These are phyloP conservation scores for Pisolithus tinctorius DNA, from an alignment of 768 basidiomycete species.

Conservation along the genomic window DNA sequence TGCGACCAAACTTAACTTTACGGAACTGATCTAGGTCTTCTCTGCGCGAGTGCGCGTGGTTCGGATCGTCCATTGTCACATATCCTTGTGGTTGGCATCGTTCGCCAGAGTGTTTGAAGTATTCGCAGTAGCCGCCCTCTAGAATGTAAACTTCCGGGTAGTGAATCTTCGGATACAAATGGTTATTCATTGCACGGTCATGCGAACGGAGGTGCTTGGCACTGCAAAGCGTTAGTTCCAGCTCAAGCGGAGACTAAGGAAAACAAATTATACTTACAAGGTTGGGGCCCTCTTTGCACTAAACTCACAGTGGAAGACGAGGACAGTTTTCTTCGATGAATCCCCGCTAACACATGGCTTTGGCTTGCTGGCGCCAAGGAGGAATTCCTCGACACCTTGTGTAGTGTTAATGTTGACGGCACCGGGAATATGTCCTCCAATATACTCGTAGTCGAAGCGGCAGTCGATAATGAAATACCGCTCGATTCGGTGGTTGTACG, in stretches of 20 bases:
- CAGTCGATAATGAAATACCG: constrained; percentile 87
- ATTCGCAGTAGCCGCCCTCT: constrained; percentile 91
- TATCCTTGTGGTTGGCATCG: constrained; percentile 82
- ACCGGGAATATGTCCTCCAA: constrained; percentile 87
- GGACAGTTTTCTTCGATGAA: constrained; percentile 62
- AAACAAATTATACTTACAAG: constrained; percentile 55
- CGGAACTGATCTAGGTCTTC: constrained; percentile 92
- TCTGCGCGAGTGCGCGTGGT: constrained; percentile 68
- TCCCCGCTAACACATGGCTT: constrained; percentile 73
- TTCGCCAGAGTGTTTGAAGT: constrained; percentile 59
- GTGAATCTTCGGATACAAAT: constrained; percentile 84
- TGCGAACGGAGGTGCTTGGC: constrained; percentile 90
- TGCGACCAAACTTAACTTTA: constrained; percentile 78
- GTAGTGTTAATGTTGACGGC: constrained; percentile 90
- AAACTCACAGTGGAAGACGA: constrained; percentile 98
- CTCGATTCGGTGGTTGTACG: constrained; percentile 55
- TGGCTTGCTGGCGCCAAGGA: constrained; percentile 62
- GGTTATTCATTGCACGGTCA: constrained; percentile 85
- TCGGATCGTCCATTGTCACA: constrained; percentile 92
- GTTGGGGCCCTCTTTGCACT: constrained; percentile 93
- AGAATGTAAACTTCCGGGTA: constrained; percentile 97
- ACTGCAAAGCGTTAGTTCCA: constrained; percentile 34
- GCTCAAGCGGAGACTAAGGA: not conserved
- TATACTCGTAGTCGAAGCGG: constrained; percentile 95
- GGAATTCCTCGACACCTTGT: constrained; percentile 68